Base-by-base conservation (phyloP, 306 rosid species). In the Canavalia ensiformis region DNA sequence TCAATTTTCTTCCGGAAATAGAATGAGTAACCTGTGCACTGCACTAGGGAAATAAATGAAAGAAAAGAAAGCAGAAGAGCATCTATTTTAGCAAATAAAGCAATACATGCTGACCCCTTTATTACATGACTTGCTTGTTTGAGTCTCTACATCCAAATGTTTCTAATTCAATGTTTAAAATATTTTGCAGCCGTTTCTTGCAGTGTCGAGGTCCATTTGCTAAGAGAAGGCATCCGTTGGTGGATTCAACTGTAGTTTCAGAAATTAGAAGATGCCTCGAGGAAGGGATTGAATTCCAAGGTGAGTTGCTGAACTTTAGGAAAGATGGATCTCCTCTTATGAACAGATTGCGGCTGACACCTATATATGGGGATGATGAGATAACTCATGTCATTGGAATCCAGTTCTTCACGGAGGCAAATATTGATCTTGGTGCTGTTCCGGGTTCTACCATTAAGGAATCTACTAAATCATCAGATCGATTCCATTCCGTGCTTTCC, bases 171-270 rank as follows among this genome's bases (percentile, higher is more conserved):
- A 13, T 35, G 39, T 73, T 82, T 51, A 51, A 52, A 44, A 67
- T 72, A 76, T 88, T 84, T 86, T 86, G 66, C 98, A 96, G 99
- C 83, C 99, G 99, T 46, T 96, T 96, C 88, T 84, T 96, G 92
- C 99, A 96, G 82, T 92, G 95, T 89, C 92, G 99, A 78, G 99
- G 99, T 62, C 99, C 99, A 42, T 96, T 92, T 81, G 97, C 99
- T 52, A 96, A 96, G 83, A 88, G 99, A 89, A 87, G 99, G 86
- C 99, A 96, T 81, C 94, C 97, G 45, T 86, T 93, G 85, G 98
- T 96, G 75, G 94, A 96, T 83, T 92, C 98, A 7, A 74, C 91
- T 4, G 91, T 96, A 68, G 89, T 96, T 86, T 83, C 95, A 76
- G 97, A 96, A 80, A 96, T 96, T 45, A 92, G 95, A 85, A 90